A percentile compares a stretch with the other conserved stretches of the same genome.
Conservation (phyloP, 2,329 filamentous ascomycete genomes). For the Hymenoscyphus scutula region DNA sequence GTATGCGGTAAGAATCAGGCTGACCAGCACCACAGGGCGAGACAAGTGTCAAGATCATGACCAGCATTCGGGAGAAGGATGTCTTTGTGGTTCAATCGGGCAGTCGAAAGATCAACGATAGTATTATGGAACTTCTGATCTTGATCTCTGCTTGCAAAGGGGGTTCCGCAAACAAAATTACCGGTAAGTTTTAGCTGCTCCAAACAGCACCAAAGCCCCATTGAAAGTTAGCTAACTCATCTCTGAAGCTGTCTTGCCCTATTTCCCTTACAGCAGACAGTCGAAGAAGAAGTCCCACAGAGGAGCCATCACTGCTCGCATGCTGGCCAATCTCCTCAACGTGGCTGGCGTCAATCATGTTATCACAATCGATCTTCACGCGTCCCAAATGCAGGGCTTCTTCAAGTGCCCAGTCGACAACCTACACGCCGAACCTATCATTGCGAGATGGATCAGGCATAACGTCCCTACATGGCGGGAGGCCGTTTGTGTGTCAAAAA, state of each 20-base stretch:
- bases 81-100: slow-evolving; percentile 98
- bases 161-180: slow-evolving; percentile 93
- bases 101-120: slow-evolving; percentile 94
- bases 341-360: slow-evolving; percentile 96
- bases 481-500: slow-evolving; percentile 96
- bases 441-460: slow-evolving; percentile 90
- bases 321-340: slow-evolving; percentile 91
- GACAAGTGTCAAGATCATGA: slow-evolving; percentile 67
- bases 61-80: slow-evolving; percentile 91
- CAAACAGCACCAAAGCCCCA: not conserved
- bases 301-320: slow-evolving; percentile 92
- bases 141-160: slow-evolving; percentile 99
- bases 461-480: slow-evolving; percentile 87
- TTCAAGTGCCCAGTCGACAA: slow-evolving; percentile 98
- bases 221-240: slow-evolving; percentile 20
- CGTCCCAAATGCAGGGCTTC: slow-evolving; percentile 99
- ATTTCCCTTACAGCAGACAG: slow-evolving; percentile 98
- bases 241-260: slow-evolving; percentile 73
- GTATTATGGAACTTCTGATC: slow-evolving; percentile 98
- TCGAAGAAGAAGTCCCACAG: slow-evolving; percentile 99
- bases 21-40: slow-evolving; percentile 53
- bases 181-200: slow-evolving; percentile 59
- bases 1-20: slow-evolving; percentile 18
- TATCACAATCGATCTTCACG: slow-evolving; percentile 94
- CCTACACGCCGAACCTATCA: slow-evolving; percentile 89